Evolutionary conservation across 2,329 filamentous ascomycete genomes (phyloP), one percentile per base, ranked within the genome.

Genomic region (Dryadomyces quercus-mongolicae): DNA sequence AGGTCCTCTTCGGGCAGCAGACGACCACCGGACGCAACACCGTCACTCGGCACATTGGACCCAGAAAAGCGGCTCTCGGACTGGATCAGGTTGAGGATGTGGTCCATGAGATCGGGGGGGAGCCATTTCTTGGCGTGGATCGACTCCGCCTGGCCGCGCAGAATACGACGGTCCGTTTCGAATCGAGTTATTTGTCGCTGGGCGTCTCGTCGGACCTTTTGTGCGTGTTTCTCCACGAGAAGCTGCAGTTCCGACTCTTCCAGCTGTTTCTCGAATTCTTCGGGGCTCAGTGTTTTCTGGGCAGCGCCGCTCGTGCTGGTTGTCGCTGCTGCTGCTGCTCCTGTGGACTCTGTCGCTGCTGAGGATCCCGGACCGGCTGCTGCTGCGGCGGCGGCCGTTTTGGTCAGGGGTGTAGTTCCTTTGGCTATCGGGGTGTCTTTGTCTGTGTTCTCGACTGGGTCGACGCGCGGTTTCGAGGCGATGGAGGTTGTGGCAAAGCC

Each of bases 401-500:
- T 55, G 57, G 10, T 16, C 31, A 20, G 56, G 40, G 25, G 54
- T 13, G n/a, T 64, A 43, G 60, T 51, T 52, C 64, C 57, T 57
- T 75, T 72, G 51, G 66, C 60, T 44, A 64, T 3, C 8, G 12
- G 15, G 42, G 42, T 16, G 8, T 9, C 42, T 18, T n/a, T 20
- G 42, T 18, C 42, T 3, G 8, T n/a, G 5, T n/a, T 44, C n/a
- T 44, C 42, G 15, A 16, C 42, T 3, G n/a, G 66, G 57, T 92
- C 89, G 48, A 79, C 74, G 66, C 88, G 78, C 9, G 82, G 77
- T 62, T 91, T 95, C 22, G 89, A 94, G 46, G 90, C 88, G 56
- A 95, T 79, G 1, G 92, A 97, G 13, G 88, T 94, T 5, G 93
- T 98, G 60, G 92, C 89, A 71, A 96, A 95, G 18, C 91, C 93